These are phyloP conservation scores for Voacanga thouarsii DNA, from an alignment of 257 asterid genomes.

Conservation along the genomic window DNA sequence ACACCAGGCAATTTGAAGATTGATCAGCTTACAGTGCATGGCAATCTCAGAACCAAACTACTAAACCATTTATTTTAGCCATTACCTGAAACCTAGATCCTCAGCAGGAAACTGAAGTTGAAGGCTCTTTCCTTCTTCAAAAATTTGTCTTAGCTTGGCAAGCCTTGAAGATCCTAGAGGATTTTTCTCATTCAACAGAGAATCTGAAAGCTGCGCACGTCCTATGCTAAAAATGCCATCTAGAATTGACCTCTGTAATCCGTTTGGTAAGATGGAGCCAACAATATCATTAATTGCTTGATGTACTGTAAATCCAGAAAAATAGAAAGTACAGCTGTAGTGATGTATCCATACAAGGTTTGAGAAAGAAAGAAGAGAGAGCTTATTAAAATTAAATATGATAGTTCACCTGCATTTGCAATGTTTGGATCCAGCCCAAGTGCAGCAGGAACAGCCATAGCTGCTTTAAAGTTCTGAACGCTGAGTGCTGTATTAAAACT, in stretches of 20 bases:
- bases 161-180: slow-evolving; percentile 86
- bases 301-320: slow-evolving; percentile 56
- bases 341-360: slow-evolving; percentile 4
- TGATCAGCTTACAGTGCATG: background rate
- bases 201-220: slow-evolving; percentile 75
- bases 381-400: background rate
- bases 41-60: background rate
- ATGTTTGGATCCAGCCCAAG: slow-evolving; percentile 90
- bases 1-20: background rate
- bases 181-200: slow-evolving; percentile 69
- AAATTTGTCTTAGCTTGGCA: slow-evolving; percentile 57
- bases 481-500: slow-evolving; percentile 74
- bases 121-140: slow-evolving; percentile 91
- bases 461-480: slow-evolving; percentile 83
- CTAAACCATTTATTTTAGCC: background rate
- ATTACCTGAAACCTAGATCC: slow-evolving; percentile 90
- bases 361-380: slow-evolving; percentile 1
- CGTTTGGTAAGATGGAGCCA: slow-evolving; percentile 65
- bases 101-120: slow-evolving; percentile 98
- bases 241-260: slow-evolving; percentile 60
- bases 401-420: slow-evolving; percentile 68
- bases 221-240: slow-evolving; percentile 83
- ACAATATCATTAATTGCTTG: slow-evolving; percentile 52
- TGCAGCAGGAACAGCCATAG: slow-evolving; percentile 90
- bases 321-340: background rate